Conservation (phyloP, 257 asterid genomes). For the Solanum peruvianum region DNA sequence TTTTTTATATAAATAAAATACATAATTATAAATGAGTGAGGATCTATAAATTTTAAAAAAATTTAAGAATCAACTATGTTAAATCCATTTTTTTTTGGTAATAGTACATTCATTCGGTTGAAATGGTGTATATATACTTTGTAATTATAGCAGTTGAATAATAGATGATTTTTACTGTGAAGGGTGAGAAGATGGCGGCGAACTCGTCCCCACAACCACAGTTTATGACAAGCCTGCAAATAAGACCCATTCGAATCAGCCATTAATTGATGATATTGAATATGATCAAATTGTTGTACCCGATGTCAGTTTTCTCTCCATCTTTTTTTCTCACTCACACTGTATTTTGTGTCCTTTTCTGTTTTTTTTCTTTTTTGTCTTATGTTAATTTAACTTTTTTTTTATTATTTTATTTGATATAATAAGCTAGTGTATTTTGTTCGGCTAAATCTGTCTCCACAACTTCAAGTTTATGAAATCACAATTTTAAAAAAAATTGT, state of each 20-base stretch:
- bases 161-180: neutral
- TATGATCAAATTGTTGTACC: conserved; percentile 82
- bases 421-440: neutral
- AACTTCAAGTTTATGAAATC: neutral
- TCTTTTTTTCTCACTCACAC: neutral
- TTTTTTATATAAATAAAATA: too few relatives aligned
- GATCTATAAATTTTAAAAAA: neutral
- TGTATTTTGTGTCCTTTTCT: neutral
- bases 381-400: neutral
- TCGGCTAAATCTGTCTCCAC: neutral
- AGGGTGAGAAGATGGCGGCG: conserved; percentile 42
- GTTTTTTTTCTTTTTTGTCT: neutral
- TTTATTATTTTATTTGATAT: neutral
- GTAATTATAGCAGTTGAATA: neutral
- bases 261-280: conserved; percentile 66
- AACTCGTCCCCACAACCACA: conserved; percentile 36
- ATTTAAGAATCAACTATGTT: too few relatives aligned
- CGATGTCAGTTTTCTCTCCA: conserved; percentile 37
- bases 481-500: neutral
- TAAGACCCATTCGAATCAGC: conserved; percentile 42
- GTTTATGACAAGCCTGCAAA: conserved; percentile 51
- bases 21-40: neutral
- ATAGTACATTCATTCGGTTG: neutral
- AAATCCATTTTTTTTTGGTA: neutral
- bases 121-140: neutral